Evolutionary conservation across 176 grass and related monocot species (phyloP), one percentile per base, ranked within the genome.

Genomic region (Guadua angustifolia): DNA sequence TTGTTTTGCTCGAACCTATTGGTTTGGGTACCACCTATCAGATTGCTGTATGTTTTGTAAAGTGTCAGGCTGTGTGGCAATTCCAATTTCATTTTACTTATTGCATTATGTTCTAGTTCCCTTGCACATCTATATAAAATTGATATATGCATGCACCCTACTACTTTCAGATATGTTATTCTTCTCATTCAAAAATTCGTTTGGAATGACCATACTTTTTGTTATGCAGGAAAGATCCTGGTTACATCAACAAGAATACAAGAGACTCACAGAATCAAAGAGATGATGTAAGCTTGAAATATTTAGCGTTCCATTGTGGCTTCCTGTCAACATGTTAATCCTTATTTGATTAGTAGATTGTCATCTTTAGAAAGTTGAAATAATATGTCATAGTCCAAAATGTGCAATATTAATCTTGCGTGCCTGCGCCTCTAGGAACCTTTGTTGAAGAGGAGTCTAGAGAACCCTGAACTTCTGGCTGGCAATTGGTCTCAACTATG

Each of bases 401-500:
- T 64, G 45, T 52, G 83, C 13, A 74, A 75, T 81, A 9, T 84
- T 83, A 74, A 65, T 71, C 43, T 40, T 52, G 24, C 49, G 35
- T 84, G 57, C 78, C 69, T 89, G 17, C 47, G 21, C 45, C n/a
- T 84, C 75, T 69, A 98, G 95, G 95, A 95, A 87, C 95, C 95
- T 67, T 93, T 98, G 63, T 76, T 98, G 83, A 98, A 90, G 87
- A 94, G 83, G 33, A 91, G 86, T 61, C 85, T 98, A 75, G 86
- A 93, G n/a, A 93, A 95, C 69, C 93, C 76, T 69, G 89, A 94
- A 75, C 68, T 95, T 65, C 69, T 95, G 44, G 87, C 83, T 86
- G 89, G 93, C 58, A 95, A 95, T 79, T 98, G 95, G 93, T 95
- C 95, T 79, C 91, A 93, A 71, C 85, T 95, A 47, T 98, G 93